phyloP scores from a whole-genome alignment of 306 rosid genomes.

The Begonia masoniana region DNA sequence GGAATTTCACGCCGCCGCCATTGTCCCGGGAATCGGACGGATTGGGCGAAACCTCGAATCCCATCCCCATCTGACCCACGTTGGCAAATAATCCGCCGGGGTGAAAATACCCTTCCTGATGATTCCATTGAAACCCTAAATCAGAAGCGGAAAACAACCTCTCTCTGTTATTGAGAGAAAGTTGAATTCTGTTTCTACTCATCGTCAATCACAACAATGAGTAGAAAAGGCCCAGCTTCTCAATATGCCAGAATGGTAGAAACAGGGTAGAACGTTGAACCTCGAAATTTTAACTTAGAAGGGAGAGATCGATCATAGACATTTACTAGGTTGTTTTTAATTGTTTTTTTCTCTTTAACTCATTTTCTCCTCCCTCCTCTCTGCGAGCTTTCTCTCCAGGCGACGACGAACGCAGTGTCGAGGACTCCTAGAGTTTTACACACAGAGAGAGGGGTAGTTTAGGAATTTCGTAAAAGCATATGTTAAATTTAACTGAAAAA shows the following conservation, averaged over 20 bases:
- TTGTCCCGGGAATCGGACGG: neutral
- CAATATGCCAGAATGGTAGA: neutral
- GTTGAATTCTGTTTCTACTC: slow-evolving; percentile 4
- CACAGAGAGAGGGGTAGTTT: no score
- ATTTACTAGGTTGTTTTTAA: no score
- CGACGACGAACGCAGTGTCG: no score
- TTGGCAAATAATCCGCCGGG: slow-evolving; percentile 15
- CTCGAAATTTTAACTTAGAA: no score
- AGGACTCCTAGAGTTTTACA: no score
- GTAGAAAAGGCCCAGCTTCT: neutral
- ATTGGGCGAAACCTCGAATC: slow-evolving; percentile 6
- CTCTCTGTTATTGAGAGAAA: slow-evolving; percentile 2
- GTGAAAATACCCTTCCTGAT: slow-evolving; percentile 9
- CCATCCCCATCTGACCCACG: slow-evolving; percentile 12
- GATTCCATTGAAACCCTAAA: slow-evolving; percentile 12
- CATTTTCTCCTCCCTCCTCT: no score
- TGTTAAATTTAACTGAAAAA: no score
- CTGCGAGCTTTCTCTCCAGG: no score
- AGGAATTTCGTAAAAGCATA: no score
- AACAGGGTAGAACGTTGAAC: neutral
- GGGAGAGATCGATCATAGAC: no score
- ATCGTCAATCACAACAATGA: neutral
- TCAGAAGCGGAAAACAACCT: slow-evolving; percentile 6
- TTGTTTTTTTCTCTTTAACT: no score
- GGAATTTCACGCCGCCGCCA: neutral